Conservation (phyloP, 768 basidiomycete species). For the Boletellus ananas region DNA sequence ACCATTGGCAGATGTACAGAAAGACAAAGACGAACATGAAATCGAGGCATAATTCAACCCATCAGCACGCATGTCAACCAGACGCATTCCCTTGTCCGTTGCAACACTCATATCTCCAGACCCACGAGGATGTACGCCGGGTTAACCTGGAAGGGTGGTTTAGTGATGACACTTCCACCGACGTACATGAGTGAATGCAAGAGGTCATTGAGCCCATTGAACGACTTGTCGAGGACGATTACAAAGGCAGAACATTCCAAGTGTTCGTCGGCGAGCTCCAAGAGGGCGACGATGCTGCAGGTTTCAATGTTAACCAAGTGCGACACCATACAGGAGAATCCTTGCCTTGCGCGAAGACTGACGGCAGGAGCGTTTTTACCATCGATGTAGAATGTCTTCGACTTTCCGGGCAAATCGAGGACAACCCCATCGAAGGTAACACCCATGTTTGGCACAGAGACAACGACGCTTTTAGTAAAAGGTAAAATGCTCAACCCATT, state of each 20-base stretch:
- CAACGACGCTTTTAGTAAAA: constrained; percentile 71
- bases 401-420: constrained; percentile 63
- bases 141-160: constrained; percentile 72
- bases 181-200: constrained; percentile 93
- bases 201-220: constrained; percentile 64
- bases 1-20: constrained; percentile 10
- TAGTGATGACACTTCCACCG: constrained; percentile 80
- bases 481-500: constrained; percentile 64
- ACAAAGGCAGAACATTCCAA: constrained; percentile 74
- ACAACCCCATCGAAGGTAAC: constrained; percentile 75
- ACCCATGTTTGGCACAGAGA: constrained; percentile 65
- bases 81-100: constrained; percentile 29
- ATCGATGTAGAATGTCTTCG: constrained; percentile 80
- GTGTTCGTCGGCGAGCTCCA: constrained; percentile 85
- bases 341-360: constrained; percentile 78
- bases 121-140: constrained; percentile 81
- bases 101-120: constrained; percentile 59
- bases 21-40: not conserved
- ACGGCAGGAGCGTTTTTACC: constrained; percentile 78
- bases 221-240: constrained; percentile 74
- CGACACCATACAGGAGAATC: constrained; percentile 5
- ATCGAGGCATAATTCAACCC: constrained; percentile 19
- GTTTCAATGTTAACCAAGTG: not conserved
- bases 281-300: constrained; percentile 75
- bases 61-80: constrained; percentile 17